Percentiles rank a stretch among this genome's conserved stretches.
These are phyloP conservation scores for Aureobasidium sp. DNA, from an alignment of 2,329 filamentous ascomycete genomes.

Conservation along the genomic window DNA sequence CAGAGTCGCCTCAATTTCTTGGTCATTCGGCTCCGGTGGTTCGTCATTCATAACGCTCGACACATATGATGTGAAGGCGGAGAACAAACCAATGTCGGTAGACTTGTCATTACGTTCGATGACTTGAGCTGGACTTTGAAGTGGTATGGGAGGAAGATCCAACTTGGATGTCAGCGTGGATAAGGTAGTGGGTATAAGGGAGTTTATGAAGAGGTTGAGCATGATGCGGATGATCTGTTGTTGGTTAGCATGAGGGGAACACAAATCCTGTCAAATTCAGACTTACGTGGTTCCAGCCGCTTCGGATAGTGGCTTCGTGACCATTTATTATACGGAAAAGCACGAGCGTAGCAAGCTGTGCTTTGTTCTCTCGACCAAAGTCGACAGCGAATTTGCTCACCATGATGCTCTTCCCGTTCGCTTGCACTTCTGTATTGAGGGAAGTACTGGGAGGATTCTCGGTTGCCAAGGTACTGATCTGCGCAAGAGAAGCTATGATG, in stretches of 20 bases:
- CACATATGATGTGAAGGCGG: constrained; percentile 90
- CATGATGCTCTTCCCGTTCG: constrained; percentile 89
- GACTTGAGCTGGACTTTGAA: constrained; percentile 85
- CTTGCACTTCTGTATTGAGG: constrained; percentile 93
- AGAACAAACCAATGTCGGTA: constrained; percentile 79
- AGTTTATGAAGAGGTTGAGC: constrained; percentile 94
- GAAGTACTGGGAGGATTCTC: constrained; percentile 71
- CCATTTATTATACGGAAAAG: constrained; percentile 85
- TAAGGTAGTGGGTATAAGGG: constrained; percentile 78
- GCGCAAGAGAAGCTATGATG: constrained; percentile 81
- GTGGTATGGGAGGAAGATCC: constrained; percentile 71
- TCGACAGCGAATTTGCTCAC: constrained; percentile 96
- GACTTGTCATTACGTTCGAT: constrained; percentile 78
- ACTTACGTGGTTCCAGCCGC: constrained; percentile 73
- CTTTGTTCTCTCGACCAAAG: constrained; percentile 86
- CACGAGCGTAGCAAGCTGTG: constrained; percentile 89
- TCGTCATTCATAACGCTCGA: constrained; percentile 99
- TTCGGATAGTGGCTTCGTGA: constrained; percentile 68
- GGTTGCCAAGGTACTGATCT: constrained; percentile 80
- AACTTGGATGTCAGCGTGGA: constrained; percentile 56
- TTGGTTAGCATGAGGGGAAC: constrained; percentile 86
- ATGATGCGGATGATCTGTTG: constrained; percentile 77
- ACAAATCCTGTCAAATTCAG: constrained; percentile 53
- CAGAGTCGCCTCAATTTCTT: constrained; percentile 91
- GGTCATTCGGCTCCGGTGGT: constrained; percentile 92